Percentiles rank a stretch among this genome's conserved stretches.
Conservation (phyloP, 1,284 basidiomycete genomes). For the Xerocomus nothofagi region DNA sequence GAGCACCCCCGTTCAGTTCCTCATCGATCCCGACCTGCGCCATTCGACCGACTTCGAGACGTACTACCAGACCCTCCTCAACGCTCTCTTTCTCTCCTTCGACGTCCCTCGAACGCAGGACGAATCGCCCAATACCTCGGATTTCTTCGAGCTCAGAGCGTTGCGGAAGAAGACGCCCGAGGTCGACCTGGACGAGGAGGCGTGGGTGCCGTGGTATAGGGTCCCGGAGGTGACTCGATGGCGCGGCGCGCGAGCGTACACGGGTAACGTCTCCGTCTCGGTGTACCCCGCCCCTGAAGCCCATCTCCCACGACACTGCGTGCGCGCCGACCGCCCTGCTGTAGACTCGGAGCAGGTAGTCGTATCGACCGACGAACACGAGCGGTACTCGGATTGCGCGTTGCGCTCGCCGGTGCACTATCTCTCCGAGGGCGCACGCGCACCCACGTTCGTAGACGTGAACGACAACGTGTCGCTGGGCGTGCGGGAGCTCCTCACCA, state of each 20-base stretch:
- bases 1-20: not conserved
- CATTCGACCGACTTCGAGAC: slow-evolving; percentile 1
- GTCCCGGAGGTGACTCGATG: not conserved
- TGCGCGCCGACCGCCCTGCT: not conserved
- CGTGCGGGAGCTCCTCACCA: not conserved
- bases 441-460: slow-evolving; percentile 13
- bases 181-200: slow-evolving; percentile 4
- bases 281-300: not conserved
- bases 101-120: not conserved
- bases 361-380: not conserved
- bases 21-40: not conserved
- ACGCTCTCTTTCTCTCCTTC: not conserved
- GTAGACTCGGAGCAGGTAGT: not conserved
- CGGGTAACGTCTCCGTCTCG: not conserved
- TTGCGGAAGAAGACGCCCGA: not conserved
- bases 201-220: slow-evolving; percentile 8
- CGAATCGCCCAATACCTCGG: not conserved
- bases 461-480: too few species aligned
- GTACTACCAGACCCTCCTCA: not conserved
- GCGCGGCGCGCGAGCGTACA: not conserved
- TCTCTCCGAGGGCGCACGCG: slow-evolving; percentile 7
- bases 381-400: not conserved
- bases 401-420: slow-evolving; percentile 4
- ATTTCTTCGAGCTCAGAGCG: not conserved
- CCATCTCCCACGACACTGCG: not conserved